Conservation (phyloP, 2,329 filamentous ascomycete species). For the Fusarium mundagurra region DNA sequence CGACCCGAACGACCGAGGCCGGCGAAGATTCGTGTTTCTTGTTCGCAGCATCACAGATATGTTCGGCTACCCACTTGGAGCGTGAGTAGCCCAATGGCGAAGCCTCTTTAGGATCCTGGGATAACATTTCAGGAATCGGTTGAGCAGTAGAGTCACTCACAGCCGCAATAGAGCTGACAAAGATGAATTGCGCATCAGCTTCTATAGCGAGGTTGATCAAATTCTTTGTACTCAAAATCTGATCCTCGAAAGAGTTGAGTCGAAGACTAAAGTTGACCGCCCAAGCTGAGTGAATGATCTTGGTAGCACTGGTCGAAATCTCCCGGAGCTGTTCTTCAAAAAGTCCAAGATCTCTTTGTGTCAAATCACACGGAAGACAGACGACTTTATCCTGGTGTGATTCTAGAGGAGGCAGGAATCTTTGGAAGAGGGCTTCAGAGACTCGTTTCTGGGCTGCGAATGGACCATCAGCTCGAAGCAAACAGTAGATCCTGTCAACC, state of each 20-base stretch:
- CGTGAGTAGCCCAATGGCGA: slow-evolving; percentile 56
- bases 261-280: slow-evolving; percentile 65
- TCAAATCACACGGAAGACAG: slow-evolving; percentile 30
- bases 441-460: slow-evolving; percentile 7
- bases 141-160: slow-evolving; percentile 48
- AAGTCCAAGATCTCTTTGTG: slow-evolving; percentile 6
- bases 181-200: slow-evolving; percentile 51
- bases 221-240: slow-evolving; percentile 56
- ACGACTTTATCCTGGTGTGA: slow-evolving; percentile 1
- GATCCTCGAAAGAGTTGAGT: slow-evolving; percentile 60
- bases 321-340: neutral
- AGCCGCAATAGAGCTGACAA: slow-evolving; percentile 61
- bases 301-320: neutral
- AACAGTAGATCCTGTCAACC: slow-evolving; percentile 27
- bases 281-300: slow-evolving; percentile 63
- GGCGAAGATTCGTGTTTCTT: accelerated
- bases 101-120: slow-evolving; percentile 24
- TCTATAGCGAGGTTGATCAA: slow-evolving; percentile 51
- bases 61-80: slow-evolving; percentile 54
- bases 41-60: slow-evolving; percentile 50
- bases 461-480: slow-evolving; percentile 54
- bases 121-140: slow-evolving; percentile 47
- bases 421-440: slow-evolving; percentile 15
- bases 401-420: slow-evolving; percentile 1
- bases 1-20: slow-evolving; percentile 55